Base-by-base conservation (phyloP, 352 stramenopile genomes). In the Phytophthora sp. region DNA sequence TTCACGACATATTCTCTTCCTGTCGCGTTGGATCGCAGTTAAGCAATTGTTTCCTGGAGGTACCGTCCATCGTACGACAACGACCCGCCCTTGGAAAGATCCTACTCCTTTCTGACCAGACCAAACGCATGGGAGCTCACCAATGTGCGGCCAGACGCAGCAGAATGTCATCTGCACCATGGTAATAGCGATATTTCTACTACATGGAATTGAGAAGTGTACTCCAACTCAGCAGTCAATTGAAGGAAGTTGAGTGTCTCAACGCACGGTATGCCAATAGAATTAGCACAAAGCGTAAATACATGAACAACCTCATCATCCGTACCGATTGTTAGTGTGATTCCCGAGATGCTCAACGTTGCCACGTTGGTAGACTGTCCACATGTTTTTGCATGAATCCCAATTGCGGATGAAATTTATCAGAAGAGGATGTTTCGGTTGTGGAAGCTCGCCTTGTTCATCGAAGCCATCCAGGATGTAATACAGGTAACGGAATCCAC, bases 241-340 rank as follows among this genome's bases (percentile, higher is more conserved):
- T 41, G 42, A 3, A 63, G 12, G 26, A 63, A 55, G 1, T 41
- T 16, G 1, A 63, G 42, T 11, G 55, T 63, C 5, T 63, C 55
- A 1, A 55, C 55, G 24, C 41, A 55, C 18, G 2, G 7, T 41
- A 20, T 20, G 13, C n/a, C 8, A 20, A 16, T 16, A 20, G 18
- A 41, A 20, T 1, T 15, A 38, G 11, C 4, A 38, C 7, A 13
- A 3, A 16, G 5, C n/a, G 31, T 38, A 11, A 13, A n/a, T n/a
- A n/a, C n/a, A n/a, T n/a, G n/a, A n/a, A n/a, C n/a, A n/a, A n/a
- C n/a, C n/a, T n/a, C n/a, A n/a, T n/a, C n/a, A n/a, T n/a, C n/a
- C 31, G 0, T 15, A 38, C 31, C 1, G 31, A 38, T 38, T 38
- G 31, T 38, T 38, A 38, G 31, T 38, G 11, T 11, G 5, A 13